Base-by-base conservation (phyloP, 2,329 filamentous ascomycete genomes). In the Arthrobotrys sinensis region DNA sequence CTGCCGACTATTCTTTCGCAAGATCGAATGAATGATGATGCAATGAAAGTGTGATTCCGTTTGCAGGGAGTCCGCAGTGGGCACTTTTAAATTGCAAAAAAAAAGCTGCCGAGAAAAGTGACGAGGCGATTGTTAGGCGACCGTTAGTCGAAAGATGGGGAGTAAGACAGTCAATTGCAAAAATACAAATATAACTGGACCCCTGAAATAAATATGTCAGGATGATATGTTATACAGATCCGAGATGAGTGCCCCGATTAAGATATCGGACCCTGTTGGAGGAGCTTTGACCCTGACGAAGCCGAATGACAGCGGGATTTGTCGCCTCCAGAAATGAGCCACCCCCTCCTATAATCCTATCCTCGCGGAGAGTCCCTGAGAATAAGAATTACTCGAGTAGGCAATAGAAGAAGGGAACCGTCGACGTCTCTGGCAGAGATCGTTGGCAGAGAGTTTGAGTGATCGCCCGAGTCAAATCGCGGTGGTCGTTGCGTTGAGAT, bases 401-500 rank as follows among this genome's bases (percentile, higher is more conserved):
- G 52, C 11, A 60, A 60, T 40, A 16, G 40, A n/a, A 45, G 40
- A n/a, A 5, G 11, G n/a, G n/a, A n/a, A n/a, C 14, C n/a, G 53
- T 60, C 19, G 53, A 60, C 53, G 53, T n/a, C 53, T 60, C 36
- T 60, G 36, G 55, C 12, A 60, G 55, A 40, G 62, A 65, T 65
- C 40, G 43, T 38, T 65, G 40, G 43, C 16, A 32, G 16, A 40
- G 48, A 48, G 34, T 46, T 52, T 46, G 48, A 40, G 6, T 14
- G 66, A 70, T 70, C 53, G 45, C 53, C 53, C 34, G 36, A 63
- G 43, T 43, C 55, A 62, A 70, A 36, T 70, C n/a, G 55, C 43
- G 52, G 62, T 43, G 67, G 55, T 36, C n/a, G 16, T 57, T 73
- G 69, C 50, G 62, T 66, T 60, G 69, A 60, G 60, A 57, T 43